Conservation (phyloP, 441 rosid species). For the Geranium incanum region DNA sequence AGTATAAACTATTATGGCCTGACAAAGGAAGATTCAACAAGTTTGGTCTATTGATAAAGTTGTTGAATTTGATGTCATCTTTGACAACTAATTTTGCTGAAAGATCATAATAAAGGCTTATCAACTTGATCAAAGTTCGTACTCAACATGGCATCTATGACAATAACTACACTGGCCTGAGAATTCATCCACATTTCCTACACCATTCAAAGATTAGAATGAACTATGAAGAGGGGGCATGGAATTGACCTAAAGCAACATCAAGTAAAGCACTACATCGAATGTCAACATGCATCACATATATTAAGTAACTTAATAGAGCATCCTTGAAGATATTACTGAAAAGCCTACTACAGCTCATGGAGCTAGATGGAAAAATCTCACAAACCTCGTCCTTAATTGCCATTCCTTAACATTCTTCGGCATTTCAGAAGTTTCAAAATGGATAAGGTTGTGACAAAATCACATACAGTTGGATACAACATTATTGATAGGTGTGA, state of each 20-base stretch:
- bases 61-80: too few species aligned
- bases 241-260: background rate
- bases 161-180: background rate
- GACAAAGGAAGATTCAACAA: too few species aligned
- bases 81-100: background rate
- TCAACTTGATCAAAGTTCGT: background rate
- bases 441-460: background rate
- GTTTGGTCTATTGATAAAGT: too few species aligned
- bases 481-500: background rate
- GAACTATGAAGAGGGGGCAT: background rate
- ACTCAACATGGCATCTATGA: background rate
- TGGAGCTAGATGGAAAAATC: background rate
- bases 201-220: background rate
- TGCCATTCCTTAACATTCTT: background rate
- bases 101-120: background rate
- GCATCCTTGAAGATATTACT: background rate
- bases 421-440: background rate
- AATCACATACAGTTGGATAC: background rate
- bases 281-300: background rate
- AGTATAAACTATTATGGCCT: too few species aligned
- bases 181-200: background rate
- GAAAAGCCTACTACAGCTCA: background rate
- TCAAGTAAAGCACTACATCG: background rate
- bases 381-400: background rate
- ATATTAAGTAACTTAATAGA: background rate